These are phyloP conservation scores for Xanthoconium stramineum DNA, from an alignment of 768 basidiomycete genomes.

Conservation along the genomic window DNA sequence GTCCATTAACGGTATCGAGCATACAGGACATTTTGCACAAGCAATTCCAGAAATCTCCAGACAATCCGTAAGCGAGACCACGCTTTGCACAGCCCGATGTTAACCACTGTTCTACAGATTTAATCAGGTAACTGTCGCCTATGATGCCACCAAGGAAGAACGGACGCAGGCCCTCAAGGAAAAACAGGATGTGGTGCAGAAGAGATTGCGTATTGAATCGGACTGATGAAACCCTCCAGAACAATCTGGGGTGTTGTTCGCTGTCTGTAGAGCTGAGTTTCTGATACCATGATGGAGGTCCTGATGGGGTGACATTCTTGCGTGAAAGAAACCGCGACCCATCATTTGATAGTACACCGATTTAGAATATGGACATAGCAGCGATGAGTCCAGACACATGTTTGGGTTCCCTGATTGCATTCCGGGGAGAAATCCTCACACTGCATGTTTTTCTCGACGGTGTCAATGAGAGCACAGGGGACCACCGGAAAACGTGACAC, in stretches of 20 bases:
- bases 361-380: conserved; percentile 10
- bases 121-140: conserved; percentile 76
- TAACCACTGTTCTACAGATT: conserved; percentile 50
- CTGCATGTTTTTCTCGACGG: conserved; percentile 5
- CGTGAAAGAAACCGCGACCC: background rate
- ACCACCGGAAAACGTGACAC: conserved; percentile 13
- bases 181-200: conserved; percentile 61
- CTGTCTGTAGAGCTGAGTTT: background rate
- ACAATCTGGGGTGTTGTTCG: background rate
- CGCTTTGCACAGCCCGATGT: conserved; percentile 5
- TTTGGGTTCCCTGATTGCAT: conserved; percentile 2
- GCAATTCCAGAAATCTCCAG: conserved; percentile 94
- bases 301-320: background rate
- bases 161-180: conserved; percentile 71
- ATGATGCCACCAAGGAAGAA: conserved; percentile 87
- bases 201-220: conserved; percentile 51
- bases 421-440: conserved; percentile 17
- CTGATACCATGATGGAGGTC: conserved; percentile 7
- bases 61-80: conserved; percentile 72
- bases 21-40: conserved; percentile 81
- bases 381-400: background rate
- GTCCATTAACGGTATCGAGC: conserved; percentile 1
- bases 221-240: background rate
- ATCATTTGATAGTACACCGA: conserved; percentile 2
- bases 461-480: conserved; percentile 10